Evolutionary conservation across 148 eudicot genomes (phyloP).

Genomic region (Drosera capensis): DNA sequence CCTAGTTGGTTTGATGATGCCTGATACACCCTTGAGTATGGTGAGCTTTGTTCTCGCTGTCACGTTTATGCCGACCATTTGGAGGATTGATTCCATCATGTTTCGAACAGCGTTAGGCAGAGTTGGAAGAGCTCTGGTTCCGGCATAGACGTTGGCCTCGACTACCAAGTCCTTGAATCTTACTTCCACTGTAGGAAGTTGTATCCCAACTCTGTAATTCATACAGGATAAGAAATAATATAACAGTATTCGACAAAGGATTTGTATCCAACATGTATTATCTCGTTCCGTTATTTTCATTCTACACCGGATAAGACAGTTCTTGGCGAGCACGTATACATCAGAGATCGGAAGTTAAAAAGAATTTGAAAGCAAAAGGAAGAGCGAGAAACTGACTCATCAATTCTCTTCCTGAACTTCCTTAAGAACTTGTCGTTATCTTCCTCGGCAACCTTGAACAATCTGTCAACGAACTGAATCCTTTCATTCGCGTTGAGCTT

Average conservation of each 20-base stretch:
- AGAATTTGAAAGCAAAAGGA: background rate
- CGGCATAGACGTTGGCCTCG: constrained; percentile 71
- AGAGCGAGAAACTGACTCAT: constrained; percentile 31
- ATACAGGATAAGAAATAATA: background rate
- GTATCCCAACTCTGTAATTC: constrained; percentile 65
- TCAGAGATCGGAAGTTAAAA: background rate
- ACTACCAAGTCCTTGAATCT: constrained; percentile 54
- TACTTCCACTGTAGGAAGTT: constrained; percentile 72
- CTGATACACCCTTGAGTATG: constrained; percentile 70
- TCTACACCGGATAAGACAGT: background rate
- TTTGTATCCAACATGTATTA: no score
- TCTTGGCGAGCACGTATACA: background rate
- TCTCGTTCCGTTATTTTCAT: no score
- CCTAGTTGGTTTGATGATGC: constrained; percentile 83
- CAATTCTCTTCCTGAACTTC: constrained; percentile 64
- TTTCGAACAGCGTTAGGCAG: constrained; percentile 55
- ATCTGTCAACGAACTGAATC: constrained; percentile 52
- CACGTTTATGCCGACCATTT: constrained; percentile 36
- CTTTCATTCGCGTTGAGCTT: constrained; percentile 49
- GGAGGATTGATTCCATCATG: constrained; percentile 29
- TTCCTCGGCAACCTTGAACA: constrained; percentile 77
- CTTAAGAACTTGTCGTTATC: constrained; percentile 76
- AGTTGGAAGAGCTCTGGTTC: constrained; percentile 81
- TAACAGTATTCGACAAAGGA: background rate
- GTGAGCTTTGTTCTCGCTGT: constrained; percentile 63